Conservation (phyloP, 345 rosid genomes). For the Gossypium stocksii region DNA sequence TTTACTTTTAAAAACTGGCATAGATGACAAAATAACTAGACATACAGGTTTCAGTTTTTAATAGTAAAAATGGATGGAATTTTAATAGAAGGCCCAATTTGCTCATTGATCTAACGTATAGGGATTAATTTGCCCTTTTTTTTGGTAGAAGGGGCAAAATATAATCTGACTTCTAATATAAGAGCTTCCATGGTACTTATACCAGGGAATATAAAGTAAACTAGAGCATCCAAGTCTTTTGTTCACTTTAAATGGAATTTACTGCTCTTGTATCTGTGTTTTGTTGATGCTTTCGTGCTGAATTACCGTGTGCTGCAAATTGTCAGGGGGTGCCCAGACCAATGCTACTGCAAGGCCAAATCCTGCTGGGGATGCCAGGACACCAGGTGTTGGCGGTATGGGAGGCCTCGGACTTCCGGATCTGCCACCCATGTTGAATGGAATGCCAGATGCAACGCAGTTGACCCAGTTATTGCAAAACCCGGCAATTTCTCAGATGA, state of each 20-base stretch:
- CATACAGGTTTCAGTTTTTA: no score
- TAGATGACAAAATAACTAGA: no score
- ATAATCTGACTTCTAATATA: no score
- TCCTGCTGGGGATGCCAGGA: slow-evolving; percentile 47
- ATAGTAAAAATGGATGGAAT: no score
- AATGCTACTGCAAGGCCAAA: slow-evolving; percentile 45
- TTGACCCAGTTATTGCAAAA: slow-evolving; percentile 75
- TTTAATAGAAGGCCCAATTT: no score
- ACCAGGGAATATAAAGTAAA: neutral
- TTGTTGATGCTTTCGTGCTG: neutral
- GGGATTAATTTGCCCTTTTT: no score
- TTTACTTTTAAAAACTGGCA: no score
- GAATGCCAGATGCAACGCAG: slow-evolving; percentile 50
- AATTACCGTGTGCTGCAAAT: neutral
- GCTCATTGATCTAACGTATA: no score
- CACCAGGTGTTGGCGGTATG: slow-evolving; percentile 52
- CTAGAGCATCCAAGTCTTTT: neutral
- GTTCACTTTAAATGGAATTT: slow-evolving; percentile 1
- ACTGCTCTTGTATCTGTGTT: neutral
- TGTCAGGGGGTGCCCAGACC: slow-evolving; percentile 46
- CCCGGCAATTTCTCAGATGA: slow-evolving; percentile 78
- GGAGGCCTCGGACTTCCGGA: slow-evolving; percentile 70
- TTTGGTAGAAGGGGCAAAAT: no score
- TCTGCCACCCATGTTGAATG: slow-evolving; percentile 45
- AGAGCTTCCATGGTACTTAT: no score